Evolutionary conservation across 257 asterid genomes (phyloP), one percentile per base, ranked within the genome.

Genomic region (Handroanthus guayacan): DNA sequence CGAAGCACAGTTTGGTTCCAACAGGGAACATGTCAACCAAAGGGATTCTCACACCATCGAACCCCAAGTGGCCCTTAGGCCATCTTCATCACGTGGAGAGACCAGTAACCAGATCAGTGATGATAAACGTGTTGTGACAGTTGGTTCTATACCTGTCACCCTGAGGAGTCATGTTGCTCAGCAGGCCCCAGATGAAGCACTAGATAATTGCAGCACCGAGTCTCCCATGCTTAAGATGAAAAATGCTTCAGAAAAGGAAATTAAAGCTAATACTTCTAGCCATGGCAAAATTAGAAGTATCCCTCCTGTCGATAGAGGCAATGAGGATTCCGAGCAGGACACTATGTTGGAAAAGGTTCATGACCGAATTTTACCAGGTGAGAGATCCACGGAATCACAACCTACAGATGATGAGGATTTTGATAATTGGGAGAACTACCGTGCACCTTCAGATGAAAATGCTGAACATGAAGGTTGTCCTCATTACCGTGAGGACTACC

Each of bases 121-220:
- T 70, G 81, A 70, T 75, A 84, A 82, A 57, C 75, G 89, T 44
- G 90, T 85, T 82, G 88, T 94, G 82, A 73, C 92, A 63, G 92
- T 94, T 31, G 99, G 99, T 71, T 92, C 97, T 44, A 90, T 94
- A 81, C 69, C 97, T 3, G 84, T 95, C 62, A 78, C 84, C 0
- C 86, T 92, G 72, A 84, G 66, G 79, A 83, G 76, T 78, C 62
- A 51, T 61, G 75, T 67, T 61, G 61, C 80, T 41, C 75, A 75
- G 73, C 81, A 71, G 72, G 84, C 12, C 72, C 67, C 41, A 25
- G 69, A 54, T 47, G 84, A 83, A 77, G 72, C 65, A 38, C 74
- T 70, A 9, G 73, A 56, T 47, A 17, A 44, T 63, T 48, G 75
- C 74, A 77, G 80, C 79, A 66, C 77, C 43, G 89, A 80, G 77